Base-by-base conservation (phyloP, 2,329 filamentous ascomycete species). In the Corynespora cassiicola region DNA sequence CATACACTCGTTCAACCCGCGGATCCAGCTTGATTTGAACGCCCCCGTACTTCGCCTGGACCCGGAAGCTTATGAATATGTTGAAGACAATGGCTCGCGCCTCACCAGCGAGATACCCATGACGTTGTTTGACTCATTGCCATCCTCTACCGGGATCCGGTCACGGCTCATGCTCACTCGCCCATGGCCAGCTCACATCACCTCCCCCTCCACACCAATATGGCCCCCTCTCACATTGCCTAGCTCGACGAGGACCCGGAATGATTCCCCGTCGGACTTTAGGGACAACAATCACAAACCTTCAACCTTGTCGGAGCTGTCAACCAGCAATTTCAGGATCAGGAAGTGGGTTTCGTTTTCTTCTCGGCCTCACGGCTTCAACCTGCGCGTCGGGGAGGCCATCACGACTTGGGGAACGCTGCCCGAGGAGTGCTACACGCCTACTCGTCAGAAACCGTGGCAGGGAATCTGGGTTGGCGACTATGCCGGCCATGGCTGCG, bases 381-480 rank as follows among this genome's bases (percentile, higher is more conserved):
- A 63, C 11, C 62, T 75, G 42, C 65, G 72, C 1, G 70, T 78
- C 32, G 75, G 73, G 5, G 79, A 81, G 50, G 73, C 77, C 27
- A 71, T 83, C 12, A 74, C 75, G 2, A 85, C 80, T 0, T 85
- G 82, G 54, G 89, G 87, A 0, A 95, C 90, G 0, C 73, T 97
- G 2, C 83, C 90, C 27, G 80, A 84, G 3, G 72, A 72, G 3
- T 69, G 86, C n/a, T 96, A 95, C 63, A 94, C 84, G 0, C 90
- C 92, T 0, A 95, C 90, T 0, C 65, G 72, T 7, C 77, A 84
- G 37, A 92, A 90, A 62, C 91, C 90, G 0, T 96, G 85, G 75
- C 84, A 90, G 47, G 92, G 92, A 0, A 89, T 99, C 19, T 97
- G 89, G 87, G 86, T 90, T 11, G 91, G 91, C 1, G 91, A 96